A percentile compares a stretch with the other conserved stretches of the same genome.
These are phyloP conservation scores for Endocalyx cinctus DNA, from an alignment of 2,329 filamentous ascomycete species.

Conservation along the genomic window DNA sequence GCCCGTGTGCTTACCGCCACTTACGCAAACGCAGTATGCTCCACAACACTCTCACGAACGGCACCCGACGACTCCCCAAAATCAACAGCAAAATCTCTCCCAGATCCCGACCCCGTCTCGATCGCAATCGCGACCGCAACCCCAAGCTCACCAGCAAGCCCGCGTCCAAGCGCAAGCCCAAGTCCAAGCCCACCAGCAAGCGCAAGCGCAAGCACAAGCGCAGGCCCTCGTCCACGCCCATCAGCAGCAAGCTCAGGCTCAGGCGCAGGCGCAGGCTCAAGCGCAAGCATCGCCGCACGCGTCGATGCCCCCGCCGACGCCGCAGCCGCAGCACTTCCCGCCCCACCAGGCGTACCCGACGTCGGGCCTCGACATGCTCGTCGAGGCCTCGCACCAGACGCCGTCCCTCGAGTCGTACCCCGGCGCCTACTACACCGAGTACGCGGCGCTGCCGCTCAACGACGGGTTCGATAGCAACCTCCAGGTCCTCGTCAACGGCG, in stretches of 20 bases:
- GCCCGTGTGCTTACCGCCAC: conserved; percentile 23
- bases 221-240: conserved; percentile 10
- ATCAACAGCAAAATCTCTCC: too few species aligned
- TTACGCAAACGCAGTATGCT: conserved; percentile 22
- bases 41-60: conserved; percentile 15
- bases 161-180: too few species aligned
- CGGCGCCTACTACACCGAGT: conserved; percentile 19
- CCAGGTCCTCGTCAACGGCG: conserved; percentile 38
- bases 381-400: conserved; percentile 35
- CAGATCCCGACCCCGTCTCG: too few species aligned
- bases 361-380: conserved; percentile 36
- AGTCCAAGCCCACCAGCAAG: too few species aligned
- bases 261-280: conserved; percentile 16
- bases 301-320: conserved; percentile 11
- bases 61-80: too few species aligned
- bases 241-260: conserved; percentile 16
- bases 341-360: conserved; percentile 19
- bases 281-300: conserved; percentile 15
- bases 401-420: conserved; percentile 17
- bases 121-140: too few species aligned
- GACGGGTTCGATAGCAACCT: conserved; percentile 45
- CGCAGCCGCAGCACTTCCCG: conserved; percentile 12
- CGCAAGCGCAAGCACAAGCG: conserved; percentile 12
- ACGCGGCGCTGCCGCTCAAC: conserved; percentile 23
- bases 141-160: too few species aligned